These are phyloP conservation scores for Vigna reflexopilosa DNA, from an alignment of 306 rosid species.

Conservation along the genomic window DNA sequence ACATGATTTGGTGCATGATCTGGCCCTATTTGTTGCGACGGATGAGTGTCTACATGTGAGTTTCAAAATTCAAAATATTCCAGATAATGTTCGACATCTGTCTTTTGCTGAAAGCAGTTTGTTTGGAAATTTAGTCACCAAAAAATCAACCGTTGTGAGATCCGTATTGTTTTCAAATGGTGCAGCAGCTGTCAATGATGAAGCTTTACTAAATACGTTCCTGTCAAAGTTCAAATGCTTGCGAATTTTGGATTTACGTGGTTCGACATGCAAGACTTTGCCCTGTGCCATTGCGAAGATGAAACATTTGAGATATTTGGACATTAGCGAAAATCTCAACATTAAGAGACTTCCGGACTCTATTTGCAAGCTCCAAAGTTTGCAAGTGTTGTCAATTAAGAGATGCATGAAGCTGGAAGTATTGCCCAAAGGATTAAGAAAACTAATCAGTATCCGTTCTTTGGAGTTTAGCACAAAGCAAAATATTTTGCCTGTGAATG, in stretches of 20 bases:
- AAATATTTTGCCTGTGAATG: neutral
- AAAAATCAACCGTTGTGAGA: neutral
- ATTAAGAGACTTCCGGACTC: neutral
- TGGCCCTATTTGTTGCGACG: neutral
- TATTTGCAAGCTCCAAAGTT: neutral
- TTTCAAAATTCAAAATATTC: neutral
- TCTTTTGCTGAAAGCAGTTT: neutral
- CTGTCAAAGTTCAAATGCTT: neutral
- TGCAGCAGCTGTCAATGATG: neutral
- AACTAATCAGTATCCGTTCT: too few relatives aligned
- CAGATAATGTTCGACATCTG: neutral
- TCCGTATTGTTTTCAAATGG: neutral
- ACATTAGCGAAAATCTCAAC: neutral
- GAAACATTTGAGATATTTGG: neutral
- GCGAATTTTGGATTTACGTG: neutral
- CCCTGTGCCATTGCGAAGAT: neutral
- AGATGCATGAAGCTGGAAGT: neutral
- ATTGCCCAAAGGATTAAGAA: neutral
- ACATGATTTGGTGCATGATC: constrained; percentile 1
- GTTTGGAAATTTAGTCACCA: neutral
- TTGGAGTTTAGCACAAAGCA: neutral
- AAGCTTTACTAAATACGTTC: neutral
- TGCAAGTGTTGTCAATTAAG: accelerated
- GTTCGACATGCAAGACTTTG: neutral
- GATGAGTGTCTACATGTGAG: neutral